Evolutionary conservation across 768 basidiomycete genomes (phyloP), one percentile per base, ranked within the genome.

Genomic region (Tubosaeta sp.): DNA sequence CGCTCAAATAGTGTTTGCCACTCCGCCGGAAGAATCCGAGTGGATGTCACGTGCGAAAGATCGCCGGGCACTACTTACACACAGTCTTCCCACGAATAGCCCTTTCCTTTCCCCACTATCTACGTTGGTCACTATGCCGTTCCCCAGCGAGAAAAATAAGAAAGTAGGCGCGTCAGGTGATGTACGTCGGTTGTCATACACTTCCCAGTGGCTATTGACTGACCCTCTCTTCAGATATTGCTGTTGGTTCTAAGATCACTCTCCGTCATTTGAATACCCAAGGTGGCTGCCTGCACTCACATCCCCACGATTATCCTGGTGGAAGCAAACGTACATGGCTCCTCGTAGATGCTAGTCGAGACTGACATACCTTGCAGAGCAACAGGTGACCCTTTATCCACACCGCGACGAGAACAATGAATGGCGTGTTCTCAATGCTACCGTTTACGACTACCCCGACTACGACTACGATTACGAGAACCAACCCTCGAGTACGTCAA

Each of bases 351-450:
- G 21, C 12, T 6, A 0, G 39, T 16, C 4, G 1, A 29, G 29
- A 30, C 38, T 52, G 29, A 55, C 47, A 10, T 44, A 22, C 6
- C 32, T 4, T 53, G 16, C 64, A 97, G 94, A 99, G 64, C 96
- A 99, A 81, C 96, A 99, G 73, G 78, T 99, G 55, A 98, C 96
- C 0, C 83, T 99, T n/a, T 99, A 99, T 66, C 96, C 96, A 2
- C 96, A 99, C 68, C 81, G 87, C n/a, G 96, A 99, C 62, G 73
- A 76, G n/a, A 99, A 99, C 76, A 99, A 99, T 67, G 71, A 86
- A 59, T 99, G 91, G 91, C 78, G 82, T 16, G 80, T 99, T 53
- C 62, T 84, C 63, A 95, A 96, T 61, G 85, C 84, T 1, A 87
- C 89, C 1, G 42, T 62, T 35, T 72, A 76, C 14, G 63, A 57